Evolutionary conservation across 1,139 yeast genomes (phyloP).

Genomic region (Lodderomyces margitis): DNA sequence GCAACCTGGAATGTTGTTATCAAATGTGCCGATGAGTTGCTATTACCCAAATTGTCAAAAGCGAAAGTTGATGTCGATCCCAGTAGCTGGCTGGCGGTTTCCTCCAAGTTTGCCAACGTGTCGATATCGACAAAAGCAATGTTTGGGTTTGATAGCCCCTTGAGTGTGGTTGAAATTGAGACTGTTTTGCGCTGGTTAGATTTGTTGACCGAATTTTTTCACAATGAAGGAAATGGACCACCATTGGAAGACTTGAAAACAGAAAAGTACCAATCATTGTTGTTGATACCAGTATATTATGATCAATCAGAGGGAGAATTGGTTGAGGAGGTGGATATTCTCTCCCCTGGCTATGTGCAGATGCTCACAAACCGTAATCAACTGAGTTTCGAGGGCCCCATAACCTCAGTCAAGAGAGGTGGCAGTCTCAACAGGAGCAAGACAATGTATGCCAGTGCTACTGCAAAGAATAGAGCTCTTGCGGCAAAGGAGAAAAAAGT

Average conservation of each 20-base stretch:
- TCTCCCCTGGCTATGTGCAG: slow-evolving; percentile 52
- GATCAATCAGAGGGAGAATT: slow-evolving; percentile 53
- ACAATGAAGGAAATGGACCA: slow-evolving; percentile 83
- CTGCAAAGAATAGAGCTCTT: slow-evolving; percentile 55
- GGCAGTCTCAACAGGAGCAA: slow-evolving; percentile 61
- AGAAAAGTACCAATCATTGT: slow-evolving; percentile 61
- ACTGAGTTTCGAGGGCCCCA: slow-evolving; percentile 19
- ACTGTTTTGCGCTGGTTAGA: slow-evolving; percentile 72
- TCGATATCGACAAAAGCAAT: slow-evolving; percentile 35
- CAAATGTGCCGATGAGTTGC: slow-evolving; percentile 58
- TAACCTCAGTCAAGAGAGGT: slow-evolving; percentile 19
- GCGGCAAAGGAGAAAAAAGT: slow-evolving; percentile 51
- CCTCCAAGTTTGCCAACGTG: slow-evolving; percentile 50
- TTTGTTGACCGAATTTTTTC: slow-evolving; percentile 70
- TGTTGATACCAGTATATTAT: slow-evolving; percentile 66
- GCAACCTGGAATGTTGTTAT: slow-evolving; percentile 75
- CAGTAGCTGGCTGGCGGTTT: slow-evolving; percentile 49
- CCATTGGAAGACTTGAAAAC: slow-evolving; percentile 63
- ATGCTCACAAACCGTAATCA: slow-evolving; percentile 47
- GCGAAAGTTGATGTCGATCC: slow-evolving; percentile 27
- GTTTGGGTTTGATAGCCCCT: slow-evolving; percentile 40
- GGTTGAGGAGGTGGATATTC: slow-evolving; percentile 57
- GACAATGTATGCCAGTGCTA: slow-evolving; percentile 74
- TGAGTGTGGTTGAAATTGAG: slow-evolving; percentile 63
- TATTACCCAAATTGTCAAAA: slow-evolving; percentile 69